phyloP scores from a whole-genome alignment of 202 grass and related monocot genomes.

The Dendrocalamus latiflorus region DNA sequence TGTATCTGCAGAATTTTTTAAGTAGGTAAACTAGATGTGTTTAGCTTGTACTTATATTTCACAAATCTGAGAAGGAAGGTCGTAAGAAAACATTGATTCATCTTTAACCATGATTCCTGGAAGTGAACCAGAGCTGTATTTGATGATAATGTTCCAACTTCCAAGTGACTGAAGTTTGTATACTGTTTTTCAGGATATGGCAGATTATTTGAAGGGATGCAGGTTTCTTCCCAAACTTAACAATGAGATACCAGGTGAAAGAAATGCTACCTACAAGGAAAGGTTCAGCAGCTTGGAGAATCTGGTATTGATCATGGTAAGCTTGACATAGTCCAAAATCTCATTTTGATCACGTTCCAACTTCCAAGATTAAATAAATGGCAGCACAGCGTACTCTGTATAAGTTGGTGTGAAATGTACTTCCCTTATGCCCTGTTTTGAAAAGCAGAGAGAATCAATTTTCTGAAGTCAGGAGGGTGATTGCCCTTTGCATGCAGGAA shows the following conservation, averaged over 20 bases:
- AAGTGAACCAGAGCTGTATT: neutral
- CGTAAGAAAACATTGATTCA: neutral
- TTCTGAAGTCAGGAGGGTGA: neutral
- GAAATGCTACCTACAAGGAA: conserved; percentile 92
- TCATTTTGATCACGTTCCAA: neutral
- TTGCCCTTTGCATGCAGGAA: neutral
- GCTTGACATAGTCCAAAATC: conserved; percentile 3
- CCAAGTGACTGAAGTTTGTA: neutral
- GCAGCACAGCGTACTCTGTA: neutral
- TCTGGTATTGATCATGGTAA: conserved; percentile 91
- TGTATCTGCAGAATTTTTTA: neutral
- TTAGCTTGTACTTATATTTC: neutral
- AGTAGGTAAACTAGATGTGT: neutral
- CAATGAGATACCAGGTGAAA: conserved; percentile 65
- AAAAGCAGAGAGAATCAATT: neutral
- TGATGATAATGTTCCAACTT: neutral
- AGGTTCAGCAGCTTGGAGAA: conserved; percentile 80
- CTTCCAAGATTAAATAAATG: no score
- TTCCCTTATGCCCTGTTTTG: neutral
- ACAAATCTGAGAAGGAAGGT: neutral
- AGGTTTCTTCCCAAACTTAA: conserved; percentile 94
- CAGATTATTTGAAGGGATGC: conserved; percentile 77
- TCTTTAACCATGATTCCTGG: neutral
- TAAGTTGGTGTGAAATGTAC: neutral
- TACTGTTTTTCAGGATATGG: conserved; percentile 61